These are phyloP conservation scores for Tetradesmus lagerheimii DNA, from an alignment of 139 green algal genomes.

Conservation along the genomic window DNA sequence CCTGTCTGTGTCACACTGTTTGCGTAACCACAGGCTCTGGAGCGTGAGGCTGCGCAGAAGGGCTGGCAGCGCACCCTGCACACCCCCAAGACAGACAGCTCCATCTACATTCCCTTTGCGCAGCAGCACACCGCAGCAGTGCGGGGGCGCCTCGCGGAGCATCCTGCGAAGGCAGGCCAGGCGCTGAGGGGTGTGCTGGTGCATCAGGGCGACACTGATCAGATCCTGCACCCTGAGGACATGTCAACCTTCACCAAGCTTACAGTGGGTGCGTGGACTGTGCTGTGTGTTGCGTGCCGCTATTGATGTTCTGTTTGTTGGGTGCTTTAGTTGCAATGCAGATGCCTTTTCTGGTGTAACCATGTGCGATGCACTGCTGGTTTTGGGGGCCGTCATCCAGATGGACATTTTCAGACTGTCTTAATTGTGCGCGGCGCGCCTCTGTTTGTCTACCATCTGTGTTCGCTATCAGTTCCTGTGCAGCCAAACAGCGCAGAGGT, in stretches of 20 bases:
- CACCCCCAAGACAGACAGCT: conserved; percentile 47
- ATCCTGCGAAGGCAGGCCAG: conserved; percentile 60
- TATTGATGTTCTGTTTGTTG: background rate
- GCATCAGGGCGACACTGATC: conserved; percentile 51
- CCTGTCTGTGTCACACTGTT: too few relatives aligned
- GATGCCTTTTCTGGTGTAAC: too few relatives aligned
- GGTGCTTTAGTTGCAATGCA: background rate
- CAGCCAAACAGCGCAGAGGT: background rate
- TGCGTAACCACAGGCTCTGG: background rate
- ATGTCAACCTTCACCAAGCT: conserved; percentile 92
- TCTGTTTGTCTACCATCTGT: too few relatives aligned
- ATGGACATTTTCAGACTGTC: too few relatives aligned
- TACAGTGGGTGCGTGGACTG: conserved; percentile 54
- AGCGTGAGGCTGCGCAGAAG: conserved; percentile 58
- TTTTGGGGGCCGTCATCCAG: too few relatives aligned
- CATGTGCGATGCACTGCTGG: too few relatives aligned
- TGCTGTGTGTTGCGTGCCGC: background rate
- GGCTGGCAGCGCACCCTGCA: conserved; percentile 47
- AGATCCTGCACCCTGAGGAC: conserved; percentile 89
- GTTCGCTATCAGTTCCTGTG: too few relatives aligned
- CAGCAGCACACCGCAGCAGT: conserved; percentile 63
- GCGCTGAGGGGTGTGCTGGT: conserved; percentile 72
- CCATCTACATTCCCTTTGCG: conserved; percentile 28
- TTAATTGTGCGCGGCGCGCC: too few relatives aligned
- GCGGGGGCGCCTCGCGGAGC: conserved; percentile 81